These are phyloP conservation scores for Mycena olivaceomarginata DNA, from an alignment of 768 basidiomycete species.

Conservation along the genomic window DNA sequence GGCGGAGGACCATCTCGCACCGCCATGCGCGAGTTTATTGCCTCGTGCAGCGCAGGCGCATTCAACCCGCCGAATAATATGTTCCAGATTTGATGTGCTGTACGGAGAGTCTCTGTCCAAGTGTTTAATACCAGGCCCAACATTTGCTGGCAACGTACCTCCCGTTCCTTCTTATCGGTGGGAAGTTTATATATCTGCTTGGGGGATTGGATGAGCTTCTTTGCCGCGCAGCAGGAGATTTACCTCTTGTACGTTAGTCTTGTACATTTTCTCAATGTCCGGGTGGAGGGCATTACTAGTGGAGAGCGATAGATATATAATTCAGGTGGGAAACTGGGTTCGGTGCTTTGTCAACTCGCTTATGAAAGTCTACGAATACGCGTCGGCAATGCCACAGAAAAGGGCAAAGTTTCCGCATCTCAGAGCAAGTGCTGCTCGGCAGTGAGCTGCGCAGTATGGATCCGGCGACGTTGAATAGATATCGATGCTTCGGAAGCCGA, in stretches of 20 bases:
- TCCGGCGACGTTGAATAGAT: too few species aligned
- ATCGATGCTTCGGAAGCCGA: too few species aligned
- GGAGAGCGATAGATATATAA: too few species aligned
- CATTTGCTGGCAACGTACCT: neutral
- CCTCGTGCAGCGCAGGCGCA: neutral
- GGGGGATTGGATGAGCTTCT: neutral
- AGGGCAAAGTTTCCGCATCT: too few species aligned
- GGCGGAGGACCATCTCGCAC: neutral
- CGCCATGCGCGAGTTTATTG: neutral
- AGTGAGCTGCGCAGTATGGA: too few species aligned
- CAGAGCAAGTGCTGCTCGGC: too few species aligned
- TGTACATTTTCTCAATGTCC: neutral
- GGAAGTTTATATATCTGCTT: neutral
- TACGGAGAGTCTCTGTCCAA: constrained; percentile 4
- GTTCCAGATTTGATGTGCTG: constrained; percentile 16
- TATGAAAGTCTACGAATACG: too few species aligned
- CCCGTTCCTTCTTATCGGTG: neutral
- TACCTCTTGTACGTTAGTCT: neutral
- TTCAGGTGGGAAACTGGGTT: too few species aligned
- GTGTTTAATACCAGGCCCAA: neutral
- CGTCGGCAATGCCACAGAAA: too few species aligned
- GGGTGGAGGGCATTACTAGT: too few species aligned
- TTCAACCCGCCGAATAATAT: neutral
- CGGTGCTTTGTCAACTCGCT: too few species aligned
- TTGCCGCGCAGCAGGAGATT: neutral